Base-by-base conservation (phyloP, 495 filamentous ascomycete genomes). In the Annulohypoxylon stygium region DNA sequence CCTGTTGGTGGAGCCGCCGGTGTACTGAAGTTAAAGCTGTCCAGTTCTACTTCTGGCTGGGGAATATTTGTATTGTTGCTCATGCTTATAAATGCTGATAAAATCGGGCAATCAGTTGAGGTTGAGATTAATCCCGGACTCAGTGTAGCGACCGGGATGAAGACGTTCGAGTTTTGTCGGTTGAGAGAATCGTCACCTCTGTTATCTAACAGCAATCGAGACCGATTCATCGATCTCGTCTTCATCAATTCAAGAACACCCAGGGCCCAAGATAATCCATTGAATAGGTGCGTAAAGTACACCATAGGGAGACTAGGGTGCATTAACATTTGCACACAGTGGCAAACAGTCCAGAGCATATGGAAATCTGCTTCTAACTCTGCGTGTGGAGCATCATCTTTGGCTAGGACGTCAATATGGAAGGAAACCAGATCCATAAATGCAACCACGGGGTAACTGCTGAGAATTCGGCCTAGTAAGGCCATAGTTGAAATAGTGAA, bases 361-460 rank as follows among this genome's bases (percentile, higher is more conserved):
- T 39, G 20, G 11, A 64, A 39, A 25, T 64, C 18, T 4, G 34
- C 8, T 41, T 25, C 36, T 5, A 60, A 25, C 18, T 37, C 34
- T 10, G 33, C 30, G n/a, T 39, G 12, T 20, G 7, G 9, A 30
- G 34, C 7, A 12, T 18, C 18, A 14, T 1, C 18, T 16, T 41
- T 23, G 34, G 57, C 7, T 2, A 45, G 18, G 36, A 14, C n/a
- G 18, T 43, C 43, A 5, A 43, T 8, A 60, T 25, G 36, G 8
- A 23, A 60, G 34, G 57, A 6, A 60, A 60, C 18, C 3, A 43
- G 16, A 4, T 45, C 59, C 4, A 61, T 7, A 12, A 70, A 70
- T 8, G 62, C 67, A 6, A 67, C 62, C 20, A 74, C 25, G 18
- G 67, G 67, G 50, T 74, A 70, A 39, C 30, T 45, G 6, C 67